A percentile compares a stretch with the other conserved stretches of the same genome.
Conservation (phyloP, 768 basidiomycete species). For the Leccinum longicurvipes region DNA sequence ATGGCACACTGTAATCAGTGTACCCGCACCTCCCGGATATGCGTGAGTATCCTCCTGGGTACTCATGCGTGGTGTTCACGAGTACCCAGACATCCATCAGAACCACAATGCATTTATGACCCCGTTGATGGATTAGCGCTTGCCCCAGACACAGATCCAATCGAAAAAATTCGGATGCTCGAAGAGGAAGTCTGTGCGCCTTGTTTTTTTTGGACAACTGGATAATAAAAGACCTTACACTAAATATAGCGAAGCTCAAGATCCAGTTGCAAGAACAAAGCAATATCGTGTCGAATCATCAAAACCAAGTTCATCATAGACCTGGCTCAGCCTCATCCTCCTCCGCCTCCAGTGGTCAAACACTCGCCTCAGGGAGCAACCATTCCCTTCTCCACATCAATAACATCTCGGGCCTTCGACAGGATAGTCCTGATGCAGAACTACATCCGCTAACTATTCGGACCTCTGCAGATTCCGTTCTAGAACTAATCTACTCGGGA, state of each 20-base stretch:
- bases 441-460: slow-evolving; percentile 36
- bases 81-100: slow-evolving; percentile 66
- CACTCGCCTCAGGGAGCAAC: slow-evolving; percentile 5
- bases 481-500: slow-evolving; percentile 69
- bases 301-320: slow-evolving; percentile 17
- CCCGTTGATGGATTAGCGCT: slow-evolving; percentile 79
- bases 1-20: slow-evolving; percentile 78
- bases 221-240: slow-evolving; percentile 9
- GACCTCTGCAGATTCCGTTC: slow-evolving; percentile 48
- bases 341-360: slow-evolving; percentile 15
- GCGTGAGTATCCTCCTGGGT: slow-evolving; percentile 52
- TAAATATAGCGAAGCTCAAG: slow-evolving; percentile 55
- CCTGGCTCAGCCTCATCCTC: slow-evolving; percentile 24
- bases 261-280: slow-evolving; percentile 56
- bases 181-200: slow-evolving; percentile 73
- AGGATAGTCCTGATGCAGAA: slow-evolving; percentile 52
- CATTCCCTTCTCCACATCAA: neutral
- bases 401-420: slow-evolving; percentile 29
- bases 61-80: slow-evolving; percentile 2
- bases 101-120: slow-evolving; percentile 84
- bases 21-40: slow-evolving; percentile 83
- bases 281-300: slow-evolving; percentile 24
- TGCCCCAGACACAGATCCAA: slow-evolving; percentile 74
- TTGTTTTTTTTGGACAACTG: neutral
- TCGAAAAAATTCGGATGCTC: slow-evolving; percentile 71